Evolutionary conservation across 2,329 filamentous ascomycete genomes (phyloP).

Genomic region (Nemania serpens): DNA sequence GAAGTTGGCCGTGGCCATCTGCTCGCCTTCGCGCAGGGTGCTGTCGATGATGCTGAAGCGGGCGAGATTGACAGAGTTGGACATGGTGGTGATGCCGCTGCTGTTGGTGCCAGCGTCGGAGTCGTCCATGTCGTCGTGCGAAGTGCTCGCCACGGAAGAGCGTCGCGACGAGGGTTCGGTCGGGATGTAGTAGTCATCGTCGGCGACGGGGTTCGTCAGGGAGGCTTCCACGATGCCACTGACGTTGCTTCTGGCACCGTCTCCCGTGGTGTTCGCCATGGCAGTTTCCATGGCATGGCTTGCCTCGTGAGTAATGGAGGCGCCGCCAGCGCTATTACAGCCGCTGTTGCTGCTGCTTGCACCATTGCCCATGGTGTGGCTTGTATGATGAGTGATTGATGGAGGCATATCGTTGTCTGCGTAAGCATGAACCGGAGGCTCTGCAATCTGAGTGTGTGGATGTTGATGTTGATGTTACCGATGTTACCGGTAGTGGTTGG

Average conservation of each 20-base stretch:
- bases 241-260: not conserved
- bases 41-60: not conserved
- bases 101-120: not conserved
- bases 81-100: not conserved
- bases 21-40: slow-evolving; percentile 2
- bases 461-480: no score
- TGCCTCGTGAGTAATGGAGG: not conserved
- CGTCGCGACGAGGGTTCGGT: not conserved
- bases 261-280: no score
- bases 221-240: not conserved
- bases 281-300: not conserved
- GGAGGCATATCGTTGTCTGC: not conserved
- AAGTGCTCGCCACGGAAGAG: not conserved
- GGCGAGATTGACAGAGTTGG: not conserved
- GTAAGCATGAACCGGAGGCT: not conserved
- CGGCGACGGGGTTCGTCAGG: not conserved
- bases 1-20: not conserved
- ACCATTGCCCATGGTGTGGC: slow-evolving; percentile 7
- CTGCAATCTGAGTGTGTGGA: not conserved
- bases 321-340: not conserved
- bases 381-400: slow-evolving; percentile 1
- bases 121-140: not conserved
- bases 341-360: slow-evolving; percentile 1
- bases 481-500: not conserved
- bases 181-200: not conserved